Conservation (phyloP, 2,329 filamentous ascomycete genomes). For the Fusarium sp. region DNA sequence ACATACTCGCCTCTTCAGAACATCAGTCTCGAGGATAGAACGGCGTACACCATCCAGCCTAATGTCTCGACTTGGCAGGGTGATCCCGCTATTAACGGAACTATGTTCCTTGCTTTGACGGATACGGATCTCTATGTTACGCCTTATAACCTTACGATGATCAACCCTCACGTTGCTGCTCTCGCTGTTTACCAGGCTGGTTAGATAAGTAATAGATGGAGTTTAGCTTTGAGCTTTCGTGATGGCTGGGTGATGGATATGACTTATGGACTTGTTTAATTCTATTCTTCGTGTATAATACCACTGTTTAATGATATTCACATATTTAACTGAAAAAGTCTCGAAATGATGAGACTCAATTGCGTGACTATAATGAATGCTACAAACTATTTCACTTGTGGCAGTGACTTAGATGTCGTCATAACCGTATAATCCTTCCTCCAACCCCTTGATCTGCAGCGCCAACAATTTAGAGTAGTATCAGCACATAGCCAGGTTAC, state of each 20-base stretch:
- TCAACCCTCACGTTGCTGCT: slow-evolving; percentile 81
- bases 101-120: slow-evolving; percentile 81
- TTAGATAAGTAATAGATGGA: slow-evolving; percentile 47
- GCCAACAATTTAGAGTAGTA: slow-evolving; percentile 66
- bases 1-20: slow-evolving; percentile 73
- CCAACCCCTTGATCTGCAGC: slow-evolving; percentile 60
- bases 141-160: slow-evolving; percentile 76
- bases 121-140: slow-evolving; percentile 74
- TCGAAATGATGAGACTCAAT: not conserved
- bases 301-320: not conserved
- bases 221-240: fast-evolving
- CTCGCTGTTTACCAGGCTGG: slow-evolving; percentile 82
- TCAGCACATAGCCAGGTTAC: slow-evolving; percentile 69
- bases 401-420: slow-evolving; percentile 37
- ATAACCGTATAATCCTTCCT: slow-evolving; percentile 49
- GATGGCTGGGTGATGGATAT: too few species aligned
- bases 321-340: fast-evolving
- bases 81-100: slow-evolving; percentile 77
- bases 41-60: slow-evolving; percentile 77
- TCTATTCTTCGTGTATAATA: not conserved
- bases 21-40: slow-evolving; percentile 55
- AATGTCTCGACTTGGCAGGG: slow-evolving; percentile 72
- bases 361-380: not conserved
- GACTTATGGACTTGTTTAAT: not conserved
- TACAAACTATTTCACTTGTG: not conserved